Conservation (phyloP, 2,329 filamentous ascomycete genomes). For the Calycina marina region DNA sequence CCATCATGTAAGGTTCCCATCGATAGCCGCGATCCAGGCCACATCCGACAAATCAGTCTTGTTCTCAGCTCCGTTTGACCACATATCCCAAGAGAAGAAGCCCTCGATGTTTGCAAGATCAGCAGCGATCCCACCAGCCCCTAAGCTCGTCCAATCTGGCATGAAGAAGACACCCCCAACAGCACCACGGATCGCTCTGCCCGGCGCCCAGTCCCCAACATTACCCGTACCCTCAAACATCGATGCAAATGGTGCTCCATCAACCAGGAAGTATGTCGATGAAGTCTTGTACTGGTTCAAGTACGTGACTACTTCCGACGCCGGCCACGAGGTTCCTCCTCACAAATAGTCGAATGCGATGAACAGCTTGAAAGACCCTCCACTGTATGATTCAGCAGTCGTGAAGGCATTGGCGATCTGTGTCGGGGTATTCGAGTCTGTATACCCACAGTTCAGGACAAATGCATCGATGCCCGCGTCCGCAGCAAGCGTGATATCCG, state of each 20-base stretch:
- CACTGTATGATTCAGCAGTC: slow-evolving; percentile 16
- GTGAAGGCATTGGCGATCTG: slow-evolving; percentile 24
- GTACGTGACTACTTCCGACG: slow-evolving; percentile 14
- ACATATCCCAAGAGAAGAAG: slow-evolving; percentile 29
- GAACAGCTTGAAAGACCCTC: slow-evolving; percentile 17
- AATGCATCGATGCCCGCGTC: slow-evolving; percentile 22
- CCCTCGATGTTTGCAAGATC: slow-evolving; percentile 24
- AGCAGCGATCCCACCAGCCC: slow-evolving; percentile 18
- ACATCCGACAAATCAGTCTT: slow-evolving; percentile 26
- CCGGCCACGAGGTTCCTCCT: slow-evolving; percentile 16
- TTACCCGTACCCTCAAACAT: slow-evolving; percentile 35
- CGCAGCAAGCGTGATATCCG: slow-evolving; percentile 22
- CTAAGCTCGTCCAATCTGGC: slow-evolving; percentile 31
- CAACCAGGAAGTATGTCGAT: slow-evolving; percentile 25
- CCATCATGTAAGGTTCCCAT: slow-evolving; percentile 35
- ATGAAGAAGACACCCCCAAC: slow-evolving; percentile 27
- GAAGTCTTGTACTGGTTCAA: slow-evolving; percentile 21
- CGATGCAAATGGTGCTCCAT: slow-evolving; percentile 30
- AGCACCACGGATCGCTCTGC: slow-evolving; percentile 24
- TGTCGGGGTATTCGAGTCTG: slow-evolving; percentile 20
- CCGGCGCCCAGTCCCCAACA: slow-evolving; percentile 27
- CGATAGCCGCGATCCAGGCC: slow-evolving; percentile 25
- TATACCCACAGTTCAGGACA: slow-evolving; percentile 21
- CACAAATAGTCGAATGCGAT: slow-evolving; percentile 24
- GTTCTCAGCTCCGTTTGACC: slow-evolving; percentile 24